Base-by-base conservation (phyloP, 306 rosid species). In the Carpinus fangiana region DNA sequence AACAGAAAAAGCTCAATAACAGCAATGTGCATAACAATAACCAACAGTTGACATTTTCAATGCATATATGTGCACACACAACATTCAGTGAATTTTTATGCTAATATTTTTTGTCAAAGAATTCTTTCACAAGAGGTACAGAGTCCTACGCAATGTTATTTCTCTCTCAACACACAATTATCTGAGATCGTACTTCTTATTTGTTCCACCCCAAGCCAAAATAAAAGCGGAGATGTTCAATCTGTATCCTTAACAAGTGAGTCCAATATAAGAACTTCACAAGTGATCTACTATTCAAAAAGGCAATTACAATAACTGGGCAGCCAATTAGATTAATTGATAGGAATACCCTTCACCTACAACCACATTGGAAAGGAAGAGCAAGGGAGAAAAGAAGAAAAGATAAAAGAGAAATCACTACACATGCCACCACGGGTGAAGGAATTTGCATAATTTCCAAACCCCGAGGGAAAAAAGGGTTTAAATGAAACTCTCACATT, bases 121-220 rank as follows among this genome's bases (percentile, higher is more conserved):
- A 6, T 41, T 31, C 45, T 62, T 62, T 62, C 69, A 6, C 11
- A 26, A 6, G 4, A 62, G n/a, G 21, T 31, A 62, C 45, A 31
- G 46, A 62, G 5, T 31, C 26, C n/a, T n/a, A 62, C 77, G 7
- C 91, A 18, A 54, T 18, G 17, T 54, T 20, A 17, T 18, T 54
- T 54, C 60, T 4, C 43, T 38, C 43, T 54, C 60, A n/a, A 54
- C 21, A 54, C 28, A 55, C 23, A 10, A 55, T 7, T 55, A 26
- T 17, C 16, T 14, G 55, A 51, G 55, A 51, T 0, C 55, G 2
- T 17, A 51, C 18, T 55, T 1, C 60, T 54, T 41, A 41, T 41
- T 41, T 6, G 45, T 41, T 41, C 45, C 45, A 41, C 45, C 8
- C 45, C 45, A 0, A 7, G 45, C 45, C 45, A 41, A 41, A 41